Evolutionary conservation across 2,329 filamentous ascomycete species (phyloP).

Genomic region (Hypoxylon sp.): DNA sequence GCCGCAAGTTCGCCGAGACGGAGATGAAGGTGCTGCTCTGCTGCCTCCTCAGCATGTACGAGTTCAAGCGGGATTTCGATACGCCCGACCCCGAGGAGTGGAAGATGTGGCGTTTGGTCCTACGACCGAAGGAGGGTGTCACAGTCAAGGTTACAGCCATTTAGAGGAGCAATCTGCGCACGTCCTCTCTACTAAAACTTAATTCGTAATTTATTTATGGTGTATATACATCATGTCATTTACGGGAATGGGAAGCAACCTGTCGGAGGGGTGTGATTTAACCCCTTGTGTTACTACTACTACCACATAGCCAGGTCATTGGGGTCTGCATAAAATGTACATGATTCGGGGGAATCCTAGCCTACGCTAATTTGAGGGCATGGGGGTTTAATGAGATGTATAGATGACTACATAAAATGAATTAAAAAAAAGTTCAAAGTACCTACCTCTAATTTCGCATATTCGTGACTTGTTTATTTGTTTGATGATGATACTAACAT

Average conservation of each 20-base stretch:
- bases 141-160: slow-evolving; percentile 49
- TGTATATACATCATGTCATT: background rate
- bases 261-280: background rate
- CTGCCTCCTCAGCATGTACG: slow-evolving; percentile 46
- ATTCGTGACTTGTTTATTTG: no score
- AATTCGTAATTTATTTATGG: background rate
- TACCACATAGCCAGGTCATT: background rate
- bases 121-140: slow-evolving; percentile 55
- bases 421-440: no score
- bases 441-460: no score
- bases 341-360: no score
- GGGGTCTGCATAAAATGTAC: slow-evolving; percentile 4
- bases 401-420: no score
- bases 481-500: no score
- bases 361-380: no score
- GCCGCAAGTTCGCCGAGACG: slow-evolving; percentile 45
- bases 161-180: slow-evolving; percentile 2
- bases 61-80: slow-evolving; percentile 47
- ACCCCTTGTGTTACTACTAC: no score
- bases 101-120: slow-evolving; percentile 59
- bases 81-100: slow-evolving; percentile 53
- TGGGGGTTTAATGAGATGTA: no score
- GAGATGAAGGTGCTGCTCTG: slow-evolving; percentile 49
- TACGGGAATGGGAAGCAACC: background rate
- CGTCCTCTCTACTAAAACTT: background rate